Evolutionary conservation across 305 asterid species (phyloP).

Genomic region (Salvia sclarea): DNA sequence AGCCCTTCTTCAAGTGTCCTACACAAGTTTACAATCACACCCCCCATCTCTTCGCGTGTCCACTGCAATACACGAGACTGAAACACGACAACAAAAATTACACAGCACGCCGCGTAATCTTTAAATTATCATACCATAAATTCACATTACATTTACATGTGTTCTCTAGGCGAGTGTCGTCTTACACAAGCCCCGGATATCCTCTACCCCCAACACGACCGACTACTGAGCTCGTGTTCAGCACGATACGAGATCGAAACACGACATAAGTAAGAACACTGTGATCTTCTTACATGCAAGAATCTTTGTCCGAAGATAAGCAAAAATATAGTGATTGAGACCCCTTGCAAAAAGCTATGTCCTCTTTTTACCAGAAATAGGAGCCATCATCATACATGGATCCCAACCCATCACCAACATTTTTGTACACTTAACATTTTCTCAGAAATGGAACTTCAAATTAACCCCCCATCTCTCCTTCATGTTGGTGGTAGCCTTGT

Average conservation of each 20-base stretch:
- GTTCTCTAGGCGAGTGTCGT: neutral
- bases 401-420: too few relatives aligned
- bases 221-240: neutral
- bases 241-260: neutral
- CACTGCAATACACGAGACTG: neutral
- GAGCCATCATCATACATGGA: slow-evolving; percentile 7
- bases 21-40: neutral
- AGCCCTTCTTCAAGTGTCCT: neutral
- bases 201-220: neutral
- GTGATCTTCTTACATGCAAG: slow-evolving; percentile 4
- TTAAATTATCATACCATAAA: neutral
- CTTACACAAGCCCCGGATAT: neutral
- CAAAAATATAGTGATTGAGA: slow-evolving; percentile 16
- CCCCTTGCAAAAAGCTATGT: slow-evolving; percentile 22
- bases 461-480: slow-evolving; percentile 22
- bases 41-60: neutral
- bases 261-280: neutral
- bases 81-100: neutral
- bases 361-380: slow-evolving; percentile 28
- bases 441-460: slow-evolving; percentile 3
- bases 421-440: neutral
- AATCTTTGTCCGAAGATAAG: slow-evolving; percentile 16
- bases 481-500: slow-evolving; percentile 45
- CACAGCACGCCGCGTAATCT: too few relatives aligned
- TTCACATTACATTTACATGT: neutral